These are phyloP conservation scores for Penicillium arizonense DNA, from an alignment of 495 filamentous ascomycete genomes.

Conservation along the genomic window DNA sequence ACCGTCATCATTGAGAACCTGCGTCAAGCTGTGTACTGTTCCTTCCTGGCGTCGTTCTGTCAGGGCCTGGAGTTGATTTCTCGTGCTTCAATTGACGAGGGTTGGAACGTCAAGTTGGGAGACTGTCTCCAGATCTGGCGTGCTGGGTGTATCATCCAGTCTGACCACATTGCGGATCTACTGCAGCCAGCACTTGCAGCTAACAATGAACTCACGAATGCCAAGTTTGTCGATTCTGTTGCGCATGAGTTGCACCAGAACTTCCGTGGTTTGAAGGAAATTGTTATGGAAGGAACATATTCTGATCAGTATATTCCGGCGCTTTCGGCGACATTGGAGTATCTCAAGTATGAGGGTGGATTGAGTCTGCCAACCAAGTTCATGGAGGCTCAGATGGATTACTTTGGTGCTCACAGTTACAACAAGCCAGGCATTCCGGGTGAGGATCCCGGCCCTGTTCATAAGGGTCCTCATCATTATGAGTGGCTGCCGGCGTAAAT, in stretches of 20 bases:
- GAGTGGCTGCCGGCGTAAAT: conserved; percentile 37
- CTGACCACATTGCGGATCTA: conserved; percentile 63
- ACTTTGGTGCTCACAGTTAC: conserved; percentile 70
- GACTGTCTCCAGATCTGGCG: conserved; percentile 69
- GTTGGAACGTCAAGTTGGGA: conserved; percentile 61
- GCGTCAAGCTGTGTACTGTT: conserved; percentile 58
- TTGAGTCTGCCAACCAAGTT: conserved; percentile 63
- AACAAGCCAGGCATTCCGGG: conserved; percentile 47
- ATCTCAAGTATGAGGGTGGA: conserved; percentile 62
- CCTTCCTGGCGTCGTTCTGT: conserved; percentile 61
- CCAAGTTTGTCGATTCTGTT: conserved; percentile 50
- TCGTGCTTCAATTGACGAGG: conserved; percentile 56
- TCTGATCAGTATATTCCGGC: conserved; percentile 65
- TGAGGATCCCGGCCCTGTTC: conserved; percentile 41
- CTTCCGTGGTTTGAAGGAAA: conserved; percentile 52
- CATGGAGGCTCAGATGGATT: conserved; percentile 75
- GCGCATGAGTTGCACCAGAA: conserved; percentile 52
- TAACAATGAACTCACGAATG: conserved; percentile 31
- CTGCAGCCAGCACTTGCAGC: conserved; percentile 44
- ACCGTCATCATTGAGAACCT: conserved; percentile 57
- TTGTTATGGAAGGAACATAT: conserved; percentile 55
- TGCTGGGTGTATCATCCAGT: conserved; percentile 71
- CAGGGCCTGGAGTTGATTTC: conserved; percentile 70
- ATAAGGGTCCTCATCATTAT: conserved; percentile 43
- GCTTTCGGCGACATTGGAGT: conserved; percentile 65